Conservation (phyloP, 441 rosid genomes). For the Mallotus japonicus region DNA sequence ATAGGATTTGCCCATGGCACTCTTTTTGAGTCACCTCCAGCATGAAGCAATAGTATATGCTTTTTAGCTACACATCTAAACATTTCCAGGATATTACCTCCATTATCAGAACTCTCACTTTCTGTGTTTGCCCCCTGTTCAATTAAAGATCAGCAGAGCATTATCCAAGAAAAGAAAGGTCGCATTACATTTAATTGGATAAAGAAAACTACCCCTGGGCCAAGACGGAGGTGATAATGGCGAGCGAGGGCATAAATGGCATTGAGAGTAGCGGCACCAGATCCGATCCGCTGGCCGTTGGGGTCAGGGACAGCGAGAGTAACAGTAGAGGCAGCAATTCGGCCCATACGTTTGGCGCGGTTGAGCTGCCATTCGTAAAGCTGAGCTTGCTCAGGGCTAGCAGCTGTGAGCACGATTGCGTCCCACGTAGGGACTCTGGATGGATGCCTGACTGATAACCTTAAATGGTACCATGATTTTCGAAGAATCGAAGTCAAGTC, state of each 20-base stretch:
- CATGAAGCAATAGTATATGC: constrained; percentile 91
- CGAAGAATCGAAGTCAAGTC: constrained; percentile 57
- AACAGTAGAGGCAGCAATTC: constrained; percentile 72
- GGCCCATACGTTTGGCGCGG: constrained; percentile 78
- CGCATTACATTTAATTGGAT: too few relatives aligned
- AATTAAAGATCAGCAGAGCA: neutral
- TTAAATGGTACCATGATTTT: constrained; percentile 92
- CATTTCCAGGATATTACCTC: constrained; percentile 29
- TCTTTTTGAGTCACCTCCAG: constrained; percentile 98
- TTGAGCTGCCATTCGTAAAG: constrained; percentile 88
- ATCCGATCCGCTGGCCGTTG: constrained; percentile 84
- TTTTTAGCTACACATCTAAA: constrained; percentile 54
- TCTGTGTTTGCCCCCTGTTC: constrained; percentile 46
- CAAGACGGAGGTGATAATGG: constrained; percentile 42
- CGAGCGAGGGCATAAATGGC: constrained; percentile 70
- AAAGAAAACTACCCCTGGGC: constrained; percentile 29
- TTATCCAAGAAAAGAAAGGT: too few relatives aligned
- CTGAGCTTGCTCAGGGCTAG: constrained; percentile 97
- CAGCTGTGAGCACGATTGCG: constrained; percentile 86
- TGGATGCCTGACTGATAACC: constrained; percentile 85
- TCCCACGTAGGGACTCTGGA: constrained; percentile 94
- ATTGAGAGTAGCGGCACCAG: constrained; percentile 93
- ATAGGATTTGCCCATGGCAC: constrained; percentile 99
- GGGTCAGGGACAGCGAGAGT: constrained; percentile 92
- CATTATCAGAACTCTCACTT: constrained; percentile 29